Evolutionary conservation across 2,329 filamentous ascomycete species (phyloP).

Genomic region (Stromatinia cepivora): DNA sequence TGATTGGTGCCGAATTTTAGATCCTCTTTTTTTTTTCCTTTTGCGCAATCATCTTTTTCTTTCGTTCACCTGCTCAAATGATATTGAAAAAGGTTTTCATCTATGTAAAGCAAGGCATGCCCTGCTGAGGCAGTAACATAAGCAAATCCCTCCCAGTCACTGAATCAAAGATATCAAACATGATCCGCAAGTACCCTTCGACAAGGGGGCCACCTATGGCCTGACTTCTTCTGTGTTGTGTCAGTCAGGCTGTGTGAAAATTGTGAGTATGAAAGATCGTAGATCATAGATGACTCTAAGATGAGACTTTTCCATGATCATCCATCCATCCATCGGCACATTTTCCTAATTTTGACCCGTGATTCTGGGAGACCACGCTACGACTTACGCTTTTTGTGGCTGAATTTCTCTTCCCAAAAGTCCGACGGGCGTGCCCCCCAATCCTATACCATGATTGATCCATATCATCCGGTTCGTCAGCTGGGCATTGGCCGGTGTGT

Average conservation of each 20-base stretch:
- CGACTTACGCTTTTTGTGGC: constrained; percentile 21
- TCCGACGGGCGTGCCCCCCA: not conserved
- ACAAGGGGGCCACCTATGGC: constrained; percentile 20
- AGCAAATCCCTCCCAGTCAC: constrained; percentile 18
- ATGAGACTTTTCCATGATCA: constrained; percentile 18
- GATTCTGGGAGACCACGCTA: constrained; percentile 12
- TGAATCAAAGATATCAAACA: constrained; percentile 18
- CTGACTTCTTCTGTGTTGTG: constrained; percentile 18
- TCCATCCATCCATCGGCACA: constrained; percentile 8
- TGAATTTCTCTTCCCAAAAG: constrained; percentile 13
- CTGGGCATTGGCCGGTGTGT: constrained; percentile 4
- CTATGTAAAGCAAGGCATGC: constrained; percentile 21
- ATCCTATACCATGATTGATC: not conserved
- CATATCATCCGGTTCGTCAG: constrained; percentile 13
- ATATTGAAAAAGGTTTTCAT: not conserved
- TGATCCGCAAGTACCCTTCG: constrained; percentile 4
- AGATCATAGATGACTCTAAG: not conserved
- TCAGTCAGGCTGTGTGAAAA: constrained; percentile 11
- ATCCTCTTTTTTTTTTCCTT: not conserved
- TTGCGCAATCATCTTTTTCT: not conserved
- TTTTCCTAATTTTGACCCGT: constrained; percentile 13
- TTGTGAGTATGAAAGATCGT: not conserved
- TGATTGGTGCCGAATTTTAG: constrained; percentile 1
- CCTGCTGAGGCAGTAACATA: constrained; percentile 18
- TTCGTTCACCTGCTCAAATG: constrained; percentile 1